Evolutionary conservation across 2,329 filamentous ascomycete genomes (phyloP).

Genomic region (Fusarium compactum): DNA sequence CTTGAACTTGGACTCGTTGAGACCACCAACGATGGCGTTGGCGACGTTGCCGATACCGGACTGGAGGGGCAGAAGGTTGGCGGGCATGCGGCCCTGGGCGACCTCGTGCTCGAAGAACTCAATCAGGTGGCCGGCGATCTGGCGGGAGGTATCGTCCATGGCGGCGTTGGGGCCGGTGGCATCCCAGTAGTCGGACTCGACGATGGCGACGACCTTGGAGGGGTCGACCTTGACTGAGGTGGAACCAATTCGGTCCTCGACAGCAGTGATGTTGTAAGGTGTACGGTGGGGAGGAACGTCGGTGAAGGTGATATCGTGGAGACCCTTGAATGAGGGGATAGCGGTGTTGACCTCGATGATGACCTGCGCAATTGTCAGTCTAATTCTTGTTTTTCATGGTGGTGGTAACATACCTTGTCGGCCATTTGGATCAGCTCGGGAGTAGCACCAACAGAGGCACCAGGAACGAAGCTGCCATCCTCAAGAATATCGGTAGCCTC

Average conservation of each 20-base stretch:
- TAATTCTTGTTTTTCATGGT: neutral
- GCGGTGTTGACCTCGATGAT: constrained; percentile 94
- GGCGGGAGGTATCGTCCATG: constrained; percentile 77
- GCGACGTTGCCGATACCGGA: constrained; percentile 94
- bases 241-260: constrained; percentile 87
- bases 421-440: constrained; percentile 91
- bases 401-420: constrained; percentile 70
- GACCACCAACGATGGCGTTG: constrained; percentile 88
- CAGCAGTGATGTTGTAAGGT: constrained; percentile 86
- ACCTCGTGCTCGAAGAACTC: constrained; percentile 90
- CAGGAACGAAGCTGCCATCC: constrained; percentile 88
- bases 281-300: constrained; percentile 84
- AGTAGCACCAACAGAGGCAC: constrained; percentile 85
- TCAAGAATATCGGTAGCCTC: constrained; percentile 90
- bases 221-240: constrained; percentile 86
- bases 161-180: constrained; percentile 78
- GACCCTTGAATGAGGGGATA: constrained; percentile 84
- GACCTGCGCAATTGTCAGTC: constrained; percentile 59
- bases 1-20: constrained; percentile 83
- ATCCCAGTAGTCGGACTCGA: constrained; percentile 88
- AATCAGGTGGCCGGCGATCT: constrained; percentile 83
- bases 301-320: constrained; percentile 93
- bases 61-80: constrained; percentile 83
- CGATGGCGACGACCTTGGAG: constrained; percentile 84
- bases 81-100: constrained; percentile 78